A percentile compares a stretch with the other conserved stretches of the same genome.
Conservation (phyloP, 352 stramenopile genomes). For the Phytophthora sojae region DNA sequence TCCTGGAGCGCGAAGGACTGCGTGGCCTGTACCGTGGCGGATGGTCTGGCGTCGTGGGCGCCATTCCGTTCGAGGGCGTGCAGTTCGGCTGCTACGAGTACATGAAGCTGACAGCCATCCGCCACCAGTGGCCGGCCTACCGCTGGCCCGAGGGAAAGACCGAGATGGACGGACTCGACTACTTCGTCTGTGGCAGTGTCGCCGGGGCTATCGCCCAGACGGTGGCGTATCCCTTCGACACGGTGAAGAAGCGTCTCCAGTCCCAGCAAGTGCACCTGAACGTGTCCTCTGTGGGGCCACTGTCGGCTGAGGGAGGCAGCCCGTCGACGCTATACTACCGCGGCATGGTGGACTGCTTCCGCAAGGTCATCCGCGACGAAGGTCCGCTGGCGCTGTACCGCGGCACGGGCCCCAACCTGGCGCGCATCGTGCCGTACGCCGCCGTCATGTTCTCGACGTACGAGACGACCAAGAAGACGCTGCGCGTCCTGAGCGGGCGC, state of each 20-base stretch:
- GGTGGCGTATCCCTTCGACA: constrained; percentile 89
- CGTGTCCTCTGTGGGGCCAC: constrained; percentile 23
- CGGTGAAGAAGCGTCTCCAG: constrained; percentile 86
- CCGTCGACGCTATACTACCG: constrained; percentile 53
- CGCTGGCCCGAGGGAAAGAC: constrained; percentile 73
- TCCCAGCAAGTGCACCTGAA: constrained; percentile 46
- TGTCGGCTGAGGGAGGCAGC: constrained; percentile 32
- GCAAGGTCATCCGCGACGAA: constrained; percentile 75
- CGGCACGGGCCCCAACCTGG: constrained; percentile 80
- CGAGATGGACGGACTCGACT: constrained; percentile 77
- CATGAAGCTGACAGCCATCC: constrained; percentile 61
- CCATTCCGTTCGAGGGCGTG: constrained; percentile 84
- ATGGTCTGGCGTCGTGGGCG: constrained; percentile 67
- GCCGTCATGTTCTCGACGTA: constrained; percentile 89
- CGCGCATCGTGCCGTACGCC: constrained; percentile 81
- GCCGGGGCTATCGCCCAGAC: constrained; percentile 79
- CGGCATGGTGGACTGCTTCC: constrained; percentile 82
- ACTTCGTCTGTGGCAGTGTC: constrained; percentile 80
- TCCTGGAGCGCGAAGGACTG: constrained; percentile 67
- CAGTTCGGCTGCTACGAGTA: constrained; percentile 90
- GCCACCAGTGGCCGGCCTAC: constrained; percentile 61
- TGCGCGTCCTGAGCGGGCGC: constrained; percentile 48
- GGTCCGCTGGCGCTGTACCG: constrained; percentile 74
- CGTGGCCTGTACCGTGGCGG: constrained; percentile 78
- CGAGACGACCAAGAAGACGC: constrained; percentile 78